Conservation (phyloP, 495 filamentous ascomycete species). For the Jackrogersella minutella region DNA sequence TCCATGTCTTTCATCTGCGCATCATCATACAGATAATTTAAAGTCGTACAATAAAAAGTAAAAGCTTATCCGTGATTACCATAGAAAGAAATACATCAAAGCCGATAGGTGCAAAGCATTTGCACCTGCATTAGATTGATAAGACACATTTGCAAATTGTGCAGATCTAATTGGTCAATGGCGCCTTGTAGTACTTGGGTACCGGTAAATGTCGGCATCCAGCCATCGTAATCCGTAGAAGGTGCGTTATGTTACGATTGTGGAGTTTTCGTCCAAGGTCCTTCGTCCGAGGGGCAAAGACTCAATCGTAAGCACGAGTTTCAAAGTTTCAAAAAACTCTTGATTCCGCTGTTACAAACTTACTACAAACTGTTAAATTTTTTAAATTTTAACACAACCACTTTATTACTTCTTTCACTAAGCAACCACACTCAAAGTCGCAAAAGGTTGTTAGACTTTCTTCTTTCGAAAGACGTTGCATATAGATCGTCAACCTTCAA, state of each 20-base stretch:
- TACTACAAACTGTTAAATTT: conserved; percentile 7
- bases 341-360: conserved; percentile 34
- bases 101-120: not conserved
- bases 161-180: conserved; percentile 34
- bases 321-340: conserved; percentile 15
- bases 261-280: not conserved
- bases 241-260: not conserved
- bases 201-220: conserved; percentile 34
- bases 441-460: not conserved
- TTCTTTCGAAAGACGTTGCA: not conserved
- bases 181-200: not conserved
- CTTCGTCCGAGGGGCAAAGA: conserved; percentile 19
- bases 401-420: not conserved
- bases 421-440: conserved; percentile 1
- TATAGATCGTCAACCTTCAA: not conserved
- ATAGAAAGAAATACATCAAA: no score
- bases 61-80: no score
- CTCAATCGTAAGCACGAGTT: conserved; percentile 16
- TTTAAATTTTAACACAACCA: not conserved
- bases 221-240: not conserved
- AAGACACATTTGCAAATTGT: conserved; percentile 33
- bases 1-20: not conserved
- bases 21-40: not conserved
- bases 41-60: conserved; percentile 3
- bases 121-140: conserved; percentile 24